These are phyloP conservation scores for Acmispon strigosus DNA, from an alignment of 306 rosid species.

Conservation along the genomic window DNA sequence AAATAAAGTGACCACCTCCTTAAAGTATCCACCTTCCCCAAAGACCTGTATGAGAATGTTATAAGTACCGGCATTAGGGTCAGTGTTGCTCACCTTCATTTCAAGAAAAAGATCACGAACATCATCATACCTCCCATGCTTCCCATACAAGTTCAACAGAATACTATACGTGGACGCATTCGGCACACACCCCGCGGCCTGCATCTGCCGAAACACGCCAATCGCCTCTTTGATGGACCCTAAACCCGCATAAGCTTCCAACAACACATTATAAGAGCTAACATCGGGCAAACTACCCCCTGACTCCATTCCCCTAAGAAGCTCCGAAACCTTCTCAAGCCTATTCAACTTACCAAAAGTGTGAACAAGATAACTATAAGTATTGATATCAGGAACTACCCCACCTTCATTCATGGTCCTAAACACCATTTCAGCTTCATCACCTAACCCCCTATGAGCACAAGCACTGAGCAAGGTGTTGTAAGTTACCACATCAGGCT, in stretches of 20 bases:
- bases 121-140: constrained; percentile 76
- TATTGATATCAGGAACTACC: constrained; percentile 68
- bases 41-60: constrained; percentile 90
- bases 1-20: constrained; percentile 95
- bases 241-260: constrained; percentile 60
- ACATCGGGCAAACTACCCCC: constrained; percentile 86
- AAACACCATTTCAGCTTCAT: constrained; percentile 92
- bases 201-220: constrained; percentile 94
- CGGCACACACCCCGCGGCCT: constrained; percentile 74
- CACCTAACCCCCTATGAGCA: constrained; percentile 72
- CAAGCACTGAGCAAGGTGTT: constrained; percentile 91
- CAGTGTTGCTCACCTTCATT: constrained; percentile 87
- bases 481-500: constrained; percentile 76
- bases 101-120: constrained; percentile 91
- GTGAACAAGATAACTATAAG: constrained; percentile 69
- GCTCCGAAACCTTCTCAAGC: constrained; percentile 70
- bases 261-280: constrained; percentile 76
- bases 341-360: constrained; percentile 71
- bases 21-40: constrained; percentile 96
- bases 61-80: constrained; percentile 82
- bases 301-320: constrained; percentile 80
- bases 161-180: constrained; percentile 76
- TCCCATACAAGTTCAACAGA: constrained; percentile 78
- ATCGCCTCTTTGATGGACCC: constrained; percentile 74
- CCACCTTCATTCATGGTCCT: constrained; percentile 97